Base-by-base conservation (phyloP, 2,329 filamentous ascomycete species). In the Colletotrichum sp. region DNA sequence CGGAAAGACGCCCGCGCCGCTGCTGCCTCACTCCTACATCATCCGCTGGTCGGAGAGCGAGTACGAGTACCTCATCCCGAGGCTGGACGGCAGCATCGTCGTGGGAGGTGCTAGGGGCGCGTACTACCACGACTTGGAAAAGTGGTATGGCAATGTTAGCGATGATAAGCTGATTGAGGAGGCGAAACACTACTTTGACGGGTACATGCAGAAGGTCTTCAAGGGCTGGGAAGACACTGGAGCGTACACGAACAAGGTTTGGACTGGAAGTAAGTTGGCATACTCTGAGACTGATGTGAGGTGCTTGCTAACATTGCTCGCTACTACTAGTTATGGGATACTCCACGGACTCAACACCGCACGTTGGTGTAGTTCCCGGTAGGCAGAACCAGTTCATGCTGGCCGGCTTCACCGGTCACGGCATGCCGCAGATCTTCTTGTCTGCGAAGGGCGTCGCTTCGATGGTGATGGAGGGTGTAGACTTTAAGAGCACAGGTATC, bases 51-150 rank as follows among this genome's bases (percentile, higher is more conserved):
- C 84, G 79, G 85, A 86, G 3, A 82, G 85, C 25, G 91, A 92
- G 1, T 94, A 93, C 79, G 93, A 94, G 76, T 94, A 94, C 81
- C 90, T 94, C 87, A 89, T 94, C 8, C 87, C 90, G 1, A 86
- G 91, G 2, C 88, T 89, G 0, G 82, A 85, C 25, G 87, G 86
- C 0, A 85, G 84, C 66, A 85, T 87, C 64, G 79, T 88, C 13
- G 85, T 88, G 2, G 87, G 87, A 6, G 88, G 88, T 28, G 87
- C 83, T 2, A 78, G 81, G 27, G 79, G 79, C 39, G 78, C 74
- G 2, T 89, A 82, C 78, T 79, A 77, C 7, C 60, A 79, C 7
- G 78, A 87, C 16, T 76, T 78, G 5, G 25, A 19, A 7, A 22
- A 27, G 13, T 90, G 88, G 88, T 87, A 86, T 73, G 79, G 86